phyloP scores from a whole-genome alignment of 176 grass and related monocot genomes.

The Cocos nucifera region DNA sequence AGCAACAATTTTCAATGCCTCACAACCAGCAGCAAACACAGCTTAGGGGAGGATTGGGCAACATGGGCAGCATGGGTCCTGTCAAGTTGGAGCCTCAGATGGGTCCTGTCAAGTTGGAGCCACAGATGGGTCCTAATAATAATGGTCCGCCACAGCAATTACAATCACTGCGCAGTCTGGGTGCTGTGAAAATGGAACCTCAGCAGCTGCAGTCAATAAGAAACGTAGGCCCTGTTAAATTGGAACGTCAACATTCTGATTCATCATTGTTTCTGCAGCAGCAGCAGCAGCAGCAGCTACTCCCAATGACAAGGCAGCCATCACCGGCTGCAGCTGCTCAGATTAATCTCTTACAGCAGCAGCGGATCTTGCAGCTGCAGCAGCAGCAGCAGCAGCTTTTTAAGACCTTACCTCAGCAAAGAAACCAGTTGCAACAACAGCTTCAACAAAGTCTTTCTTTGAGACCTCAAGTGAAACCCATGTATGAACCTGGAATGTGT shows the following conservation, averaged over 20 bases:
- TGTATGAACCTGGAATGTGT: constrained; percentile 37
- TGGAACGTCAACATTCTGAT: constrained; percentile 29
- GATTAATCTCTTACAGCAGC: constrained; percentile 20
- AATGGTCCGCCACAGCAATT: constrained; percentile 2
- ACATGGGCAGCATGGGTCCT: constrained; percentile 2
- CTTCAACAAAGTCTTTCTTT: constrained; percentile 14
- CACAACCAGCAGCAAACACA: constrained; percentile 21
- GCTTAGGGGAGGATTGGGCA: constrained; percentile 9
- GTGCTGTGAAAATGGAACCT: constrained; percentile 15
- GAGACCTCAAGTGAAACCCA: constrained; percentile 12
- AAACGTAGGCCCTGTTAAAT: constrained; percentile 18
- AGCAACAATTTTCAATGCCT: constrained; percentile 8
- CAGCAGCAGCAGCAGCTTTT: constrained; percentile 24
- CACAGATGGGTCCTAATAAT: constrained; percentile 11
- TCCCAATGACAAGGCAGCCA: constrained; percentile 11
- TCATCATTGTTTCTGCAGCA: constrained; percentile 20
- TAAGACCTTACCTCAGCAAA: constrained; percentile 19
- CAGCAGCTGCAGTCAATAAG: constrained; percentile 11
- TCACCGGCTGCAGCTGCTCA: constrained; percentile 10
- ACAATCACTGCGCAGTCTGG: constrained; percentile 3
- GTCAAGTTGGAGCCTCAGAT: neutral
- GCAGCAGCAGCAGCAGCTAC: constrained; percentile 10
- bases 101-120: constrained; percentile 24
- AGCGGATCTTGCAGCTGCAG: constrained; percentile 20
- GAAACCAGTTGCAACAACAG: constrained; percentile 21